Evolutionary conservation across 1,139 yeast species (phyloP), one percentile per base, ranked within the genome.

Genomic region (Starmera stellimalicola): DNA sequence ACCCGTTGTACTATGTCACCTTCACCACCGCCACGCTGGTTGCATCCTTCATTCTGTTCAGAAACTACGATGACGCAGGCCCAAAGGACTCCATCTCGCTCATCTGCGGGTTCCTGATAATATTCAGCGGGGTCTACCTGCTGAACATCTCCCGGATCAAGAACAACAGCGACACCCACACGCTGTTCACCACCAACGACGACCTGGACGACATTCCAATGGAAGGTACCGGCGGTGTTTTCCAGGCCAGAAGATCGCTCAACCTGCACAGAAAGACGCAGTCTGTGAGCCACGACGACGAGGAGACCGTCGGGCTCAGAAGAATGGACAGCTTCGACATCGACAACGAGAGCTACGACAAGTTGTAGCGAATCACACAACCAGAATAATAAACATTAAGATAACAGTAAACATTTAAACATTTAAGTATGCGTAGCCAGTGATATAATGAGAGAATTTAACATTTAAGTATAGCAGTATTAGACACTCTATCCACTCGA

Each of bases 1-100:
- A 87, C 56, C 95, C 95, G 22, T 65, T 85, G 41, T 85, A 85
- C 60, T 85, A 87, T 52, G 96, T 85, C 36, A 79, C 95, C 0
- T 87, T 85, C 60, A 85, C 96, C 27, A 85, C 95, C 1, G 84
- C 83, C 37, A 87, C 95, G 0, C 67, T 85, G 47, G 68, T 73
- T 36, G 95, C 96, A 1, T 83, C 94, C 25, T 87, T 87, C 55
- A 80, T 87, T 43, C 64, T 85, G 37, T 87, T 85, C 61, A 70
- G 79, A 49, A 95, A 95, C 14, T 87, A 87, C 66, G 84, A 84
- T 60, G 84, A 94, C 30, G 65, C 93, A 4, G 74, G 82, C 17
- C 74, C 84, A 22, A 84, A 82, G 44, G 83, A 84, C 57, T 74
- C 85, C 36, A 77, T 85, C 33, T 84, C 95, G n/a, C 66, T 85